Conservation (phyloP, 768 basidiomycete species). For the Mrakia blollopis region DNA sequence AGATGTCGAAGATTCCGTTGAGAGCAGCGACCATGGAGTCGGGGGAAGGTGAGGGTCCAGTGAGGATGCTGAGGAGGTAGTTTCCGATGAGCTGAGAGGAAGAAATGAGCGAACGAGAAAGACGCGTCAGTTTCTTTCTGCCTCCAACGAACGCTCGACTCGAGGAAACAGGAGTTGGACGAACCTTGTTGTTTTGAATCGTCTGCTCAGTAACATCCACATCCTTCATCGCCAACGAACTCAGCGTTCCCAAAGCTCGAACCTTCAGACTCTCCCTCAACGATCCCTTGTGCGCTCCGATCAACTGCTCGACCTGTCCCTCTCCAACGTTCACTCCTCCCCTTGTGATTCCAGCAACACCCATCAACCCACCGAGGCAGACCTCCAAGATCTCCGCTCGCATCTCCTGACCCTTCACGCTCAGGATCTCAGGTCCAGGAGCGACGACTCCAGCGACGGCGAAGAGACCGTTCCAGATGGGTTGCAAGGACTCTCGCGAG, state of each 20-base stretch:
- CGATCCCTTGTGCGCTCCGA: slow-evolving; percentile 8
- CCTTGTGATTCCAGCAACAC: slow-evolving; percentile 58
- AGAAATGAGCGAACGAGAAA: not conserved
- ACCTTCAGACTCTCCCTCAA: slow-evolving; percentile 56
- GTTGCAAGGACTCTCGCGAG: slow-evolving; percentile 45
- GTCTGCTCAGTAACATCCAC: slow-evolving; percentile 49
- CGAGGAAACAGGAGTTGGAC: not conserved
- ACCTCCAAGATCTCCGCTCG: slow-evolving; percentile 67
- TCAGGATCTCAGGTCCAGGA: slow-evolving; percentile 38
- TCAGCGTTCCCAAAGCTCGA: slow-evolving; percentile 78
- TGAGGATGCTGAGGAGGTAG: slow-evolving; percentile 40
- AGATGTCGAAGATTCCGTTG: slow-evolving; percentile 86
- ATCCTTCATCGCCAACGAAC: slow-evolving; percentile 64
- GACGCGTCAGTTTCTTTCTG: not conserved
- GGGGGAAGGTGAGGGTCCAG: slow-evolving; percentile 39
- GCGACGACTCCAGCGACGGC: slow-evolving; percentile 40
- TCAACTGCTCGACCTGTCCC: slow-evolving; percentile 25
- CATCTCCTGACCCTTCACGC: slow-evolving; percentile 52
- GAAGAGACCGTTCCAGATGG: slow-evolving; percentile 42
- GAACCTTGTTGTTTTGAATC: slow-evolving; percentile 62
- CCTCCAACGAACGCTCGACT: not conserved
- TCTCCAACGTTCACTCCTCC: slow-evolving; percentile 14
- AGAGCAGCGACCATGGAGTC: slow-evolving; percentile 72
- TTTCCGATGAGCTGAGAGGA: slow-evolving; percentile 40
- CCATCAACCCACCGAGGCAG: slow-evolving; percentile 67